Evolutionary conservation across 2,329 filamentous ascomycete species (phyloP).

Genomic region (Hypoxylon sp.): DNA sequence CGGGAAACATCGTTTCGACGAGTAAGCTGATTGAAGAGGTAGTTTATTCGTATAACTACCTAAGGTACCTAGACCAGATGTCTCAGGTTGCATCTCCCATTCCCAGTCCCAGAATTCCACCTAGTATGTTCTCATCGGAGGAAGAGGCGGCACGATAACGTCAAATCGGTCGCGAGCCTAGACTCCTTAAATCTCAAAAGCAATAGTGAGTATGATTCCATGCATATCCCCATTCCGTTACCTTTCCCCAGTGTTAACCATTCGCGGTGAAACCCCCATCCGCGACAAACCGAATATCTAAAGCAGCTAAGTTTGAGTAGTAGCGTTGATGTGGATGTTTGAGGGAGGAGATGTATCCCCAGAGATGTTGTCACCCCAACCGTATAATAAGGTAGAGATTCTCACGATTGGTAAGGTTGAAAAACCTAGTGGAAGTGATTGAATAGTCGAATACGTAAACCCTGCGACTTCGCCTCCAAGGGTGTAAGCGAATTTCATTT

Average conservation of each 20-base stretch:
- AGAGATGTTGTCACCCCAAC: neutral
- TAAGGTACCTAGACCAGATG: neutral
- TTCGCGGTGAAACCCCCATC: constrained; percentile 2
- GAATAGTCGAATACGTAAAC: constrained; percentile 46
- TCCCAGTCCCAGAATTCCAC: constrained; percentile 10
- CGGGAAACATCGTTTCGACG: neutral
- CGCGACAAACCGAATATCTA: neutral
- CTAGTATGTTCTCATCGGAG: neutral
- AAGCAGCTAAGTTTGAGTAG: constrained; percentile 5
- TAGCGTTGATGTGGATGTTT: constrained; percentile 5
- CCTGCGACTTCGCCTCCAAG: constrained; percentile 49
- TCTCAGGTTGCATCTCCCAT: neutral
- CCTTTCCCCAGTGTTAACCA: neutral
- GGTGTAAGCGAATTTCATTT: constrained; percentile 13
- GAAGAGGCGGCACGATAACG: constrained; percentile 5
- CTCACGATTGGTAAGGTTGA: constrained; percentile 10
- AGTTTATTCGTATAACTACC: neutral
- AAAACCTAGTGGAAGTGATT: constrained; percentile 33
- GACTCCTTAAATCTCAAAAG: constrained; percentile 2
- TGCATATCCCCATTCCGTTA: neutral
- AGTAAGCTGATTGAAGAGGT: neutral
- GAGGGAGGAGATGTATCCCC: neutral
- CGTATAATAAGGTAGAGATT: constrained; percentile 16
- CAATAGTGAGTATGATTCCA: constrained; percentile 12
- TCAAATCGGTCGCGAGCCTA: neutral